phyloP scores from a whole-genome alignment of 1,284 basidiomycete species.

The Anthracocystis panici-leucophaei region DNA sequence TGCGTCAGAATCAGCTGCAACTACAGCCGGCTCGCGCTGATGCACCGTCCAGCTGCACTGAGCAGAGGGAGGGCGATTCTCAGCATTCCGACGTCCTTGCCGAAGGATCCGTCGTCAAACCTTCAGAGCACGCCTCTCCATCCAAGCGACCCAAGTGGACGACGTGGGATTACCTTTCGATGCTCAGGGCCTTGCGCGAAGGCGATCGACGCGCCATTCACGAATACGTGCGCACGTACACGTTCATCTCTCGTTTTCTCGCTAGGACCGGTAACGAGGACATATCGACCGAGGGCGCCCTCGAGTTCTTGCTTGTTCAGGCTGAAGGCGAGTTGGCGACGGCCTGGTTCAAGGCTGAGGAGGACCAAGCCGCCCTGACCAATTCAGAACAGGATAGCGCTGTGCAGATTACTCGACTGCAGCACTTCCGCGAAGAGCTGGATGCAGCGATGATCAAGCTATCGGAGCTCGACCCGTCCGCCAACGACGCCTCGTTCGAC shows the following conservation, averaged over 20 bases:
- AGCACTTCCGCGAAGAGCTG: constrained; percentile 38
- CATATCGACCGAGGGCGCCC: constrained; percentile 43
- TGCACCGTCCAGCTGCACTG: neutral
- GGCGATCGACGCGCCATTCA: constrained; percentile 74
- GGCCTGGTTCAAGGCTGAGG: constrained; percentile 32
- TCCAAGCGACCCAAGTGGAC: constrained; percentile 17
- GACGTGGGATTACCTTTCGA: constrained; percentile 43
- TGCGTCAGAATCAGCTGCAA: constrained; percentile 72
- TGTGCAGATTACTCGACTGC: constrained; percentile 26
- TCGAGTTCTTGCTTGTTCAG: constrained; percentile 54
- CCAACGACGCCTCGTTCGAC: constrained; percentile 13
- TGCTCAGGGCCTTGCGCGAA: constrained; percentile 44
- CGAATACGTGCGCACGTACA: constrained; percentile 76
- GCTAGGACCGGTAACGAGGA: constrained; percentile 68
- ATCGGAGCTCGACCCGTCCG: constrained; percentile 28
- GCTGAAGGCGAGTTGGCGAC: constrained; percentile 56
- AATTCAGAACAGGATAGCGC: constrained; percentile 13
- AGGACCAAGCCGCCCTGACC: constrained; percentile 19
- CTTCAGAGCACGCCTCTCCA: constrained; percentile 7
- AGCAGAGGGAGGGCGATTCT: neutral
- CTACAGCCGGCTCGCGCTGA: constrained; percentile 13
- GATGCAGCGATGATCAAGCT: constrained; percentile 40
- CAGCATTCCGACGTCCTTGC: neutral
- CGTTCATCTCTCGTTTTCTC: constrained; percentile 77
- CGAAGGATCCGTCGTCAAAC: neutral